Evolutionary conservation across 108 stramenopile genomes (phyloP).

Genomic region (Discostella stelligeroides): DNA sequence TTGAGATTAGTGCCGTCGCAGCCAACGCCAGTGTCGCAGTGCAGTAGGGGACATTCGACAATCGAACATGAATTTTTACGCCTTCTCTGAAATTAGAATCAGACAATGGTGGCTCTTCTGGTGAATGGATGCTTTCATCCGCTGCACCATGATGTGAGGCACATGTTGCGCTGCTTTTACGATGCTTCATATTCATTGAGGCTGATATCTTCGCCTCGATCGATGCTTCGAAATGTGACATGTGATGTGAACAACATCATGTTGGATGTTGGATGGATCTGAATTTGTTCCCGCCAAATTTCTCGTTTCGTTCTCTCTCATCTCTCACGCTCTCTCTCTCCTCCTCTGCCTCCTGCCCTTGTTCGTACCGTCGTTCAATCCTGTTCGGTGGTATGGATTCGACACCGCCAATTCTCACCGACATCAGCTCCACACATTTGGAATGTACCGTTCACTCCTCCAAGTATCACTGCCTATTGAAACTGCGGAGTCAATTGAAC

Average conservation of each 20-base stretch:
- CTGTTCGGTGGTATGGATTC: background rate
- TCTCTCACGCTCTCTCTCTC: no score
- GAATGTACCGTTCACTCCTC: slow-evolving; percentile 40
- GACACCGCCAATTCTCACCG: slow-evolving; percentile 37
- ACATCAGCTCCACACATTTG: slow-evolving; percentile 26
- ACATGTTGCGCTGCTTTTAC: slow-evolving; percentile 1
- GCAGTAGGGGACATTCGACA: background rate
- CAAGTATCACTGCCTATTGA: slow-evolving; percentile 38
- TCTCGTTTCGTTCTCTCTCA: no score
- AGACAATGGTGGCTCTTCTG: background rate
- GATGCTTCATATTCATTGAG: slow-evolving; percentile 22
- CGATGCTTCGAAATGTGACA: no score
- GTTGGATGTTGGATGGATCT: no score
- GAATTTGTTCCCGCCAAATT: no score
- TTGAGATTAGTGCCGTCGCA: background rate
- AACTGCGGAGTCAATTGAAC: slow-evolving; percentile 16
- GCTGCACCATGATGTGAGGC: no score
- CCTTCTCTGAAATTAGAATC: background rate
- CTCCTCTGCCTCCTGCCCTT: no score
- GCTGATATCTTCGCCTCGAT: background rate
- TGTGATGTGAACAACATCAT: no score
- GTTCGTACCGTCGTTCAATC: background rate
- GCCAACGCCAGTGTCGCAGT: slow-evolving; percentile 1
- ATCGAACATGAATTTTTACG: background rate
- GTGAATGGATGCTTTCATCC: background rate